Base-by-base conservation (phyloP, 495 filamentous ascomycete genomes). In the Podospora tetraspora region DNA sequence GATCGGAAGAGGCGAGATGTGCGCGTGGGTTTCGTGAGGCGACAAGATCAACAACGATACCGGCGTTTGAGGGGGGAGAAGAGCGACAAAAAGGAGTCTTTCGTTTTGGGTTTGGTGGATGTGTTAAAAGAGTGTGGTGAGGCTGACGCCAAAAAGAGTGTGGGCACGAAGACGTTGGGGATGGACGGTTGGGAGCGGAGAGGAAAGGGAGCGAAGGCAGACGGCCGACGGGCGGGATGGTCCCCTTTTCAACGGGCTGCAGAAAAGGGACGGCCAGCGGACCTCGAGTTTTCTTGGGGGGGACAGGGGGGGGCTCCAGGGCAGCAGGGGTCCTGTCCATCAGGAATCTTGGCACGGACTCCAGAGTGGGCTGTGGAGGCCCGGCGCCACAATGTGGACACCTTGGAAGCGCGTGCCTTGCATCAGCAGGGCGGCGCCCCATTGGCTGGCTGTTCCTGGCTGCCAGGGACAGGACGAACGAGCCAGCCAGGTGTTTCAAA, bases 81-180 rank as follows among this genome's bases (percentile, higher is more conserved):
- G 29, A 24, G 57, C 25, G 67, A 69, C 61, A 34, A 56, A 69
- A 61, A 61, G 25, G 21, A 22, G 19, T 29, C 16, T 52, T 56
- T 62, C 37, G 43, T 58, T 34, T 61, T 25, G 24, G 57, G 34
- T 37, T 64, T 22, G 30, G 62, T 59, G 34, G 65, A 61, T 61
- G 23, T 62, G 61, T 62, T 59, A 69, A 78, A 76, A 65, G 74
- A 78, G 72, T 64, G 75, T 75, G 61, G 75, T 75, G 61, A 75
- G 73, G 73, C 76, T 74, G 75, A 71, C 65, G 75, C 75, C 73
- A 67, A 74, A 78, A 77, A 62, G 76, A 78, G 73, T 64, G 73
- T 77, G 75, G 74, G 66, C 70, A 66, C 65, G 65, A 66, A 68
- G 71, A 62, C 61, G 70, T 68, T 73, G 70, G 70, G 70, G 68